Base-by-base conservation (phyloP, 352 stramenopile genomes). In the Pythium apleroticum region DNA sequence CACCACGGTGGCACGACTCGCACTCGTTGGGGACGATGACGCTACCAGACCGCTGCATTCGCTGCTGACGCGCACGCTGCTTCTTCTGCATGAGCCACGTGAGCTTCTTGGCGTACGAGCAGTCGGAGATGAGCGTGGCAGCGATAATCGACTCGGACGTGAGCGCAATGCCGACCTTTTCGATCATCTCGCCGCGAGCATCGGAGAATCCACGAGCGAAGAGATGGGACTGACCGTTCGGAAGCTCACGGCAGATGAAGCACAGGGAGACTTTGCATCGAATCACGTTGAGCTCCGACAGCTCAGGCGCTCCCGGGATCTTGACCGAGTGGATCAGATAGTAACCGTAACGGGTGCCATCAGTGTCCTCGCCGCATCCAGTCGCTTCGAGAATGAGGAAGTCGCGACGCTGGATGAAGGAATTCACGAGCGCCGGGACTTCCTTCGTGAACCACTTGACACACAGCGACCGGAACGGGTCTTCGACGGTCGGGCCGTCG, bases 361-460 rank as follows among this genome's bases (percentile, higher is more conserved):
- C 70, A 1, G 62, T 70, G 53, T 87, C 76, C 2, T 48, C 55
- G 0, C 67, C 73, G 11, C 75, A 52, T 0, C 80, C 80, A 0
- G 72, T 80, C 0, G 68, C 74, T 35, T 89, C 77, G 31, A 85
- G 50, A 33, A 87, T 68, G 20, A 87, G 54, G 41, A 84, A 81
- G 52, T 88, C 77, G n/a, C 80, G 74, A 12, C 70, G 76, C 31
- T 80, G 68, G 25, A 83, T 68, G 46, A 86, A 74, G 2, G 67
- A 74, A 12, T 67, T 71, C 4, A 86, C 52, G 24, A 80, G 43
- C 8, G 54, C 69, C 17, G 79, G 71, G 11, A 77, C 57, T 46
- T 86, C 77, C 54, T 81, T 82, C 0, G 74, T 76, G 62, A 86
- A 81, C 80, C 80, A 89, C 55, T 86, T 89, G 59, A 86, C 54